phyloP scores from a whole-genome alignment of 331 rosid species.

The Acacia concinna region DNA sequence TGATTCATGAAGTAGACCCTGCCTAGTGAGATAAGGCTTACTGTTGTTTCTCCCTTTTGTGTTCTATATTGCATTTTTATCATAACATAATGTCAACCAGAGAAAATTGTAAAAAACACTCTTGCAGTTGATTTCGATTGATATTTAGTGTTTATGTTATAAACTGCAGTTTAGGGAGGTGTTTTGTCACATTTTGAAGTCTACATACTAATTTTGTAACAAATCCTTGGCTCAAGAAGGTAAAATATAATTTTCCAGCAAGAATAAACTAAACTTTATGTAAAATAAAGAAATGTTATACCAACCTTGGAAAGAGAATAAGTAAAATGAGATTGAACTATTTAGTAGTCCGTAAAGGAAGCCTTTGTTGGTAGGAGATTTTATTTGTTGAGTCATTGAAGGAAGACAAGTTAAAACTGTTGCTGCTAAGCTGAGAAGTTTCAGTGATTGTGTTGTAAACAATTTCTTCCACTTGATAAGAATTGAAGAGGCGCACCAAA shows the following conservation, averaged over 20 bases:
- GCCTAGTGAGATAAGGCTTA: no score
- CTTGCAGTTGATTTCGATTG: not conserved
- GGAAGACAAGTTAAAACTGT: constrained; percentile 79
- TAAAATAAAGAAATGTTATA: constrained; percentile 17
- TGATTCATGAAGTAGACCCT: no score
- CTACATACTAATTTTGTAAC: not conserved
- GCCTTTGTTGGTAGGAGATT: constrained; percentile 68
- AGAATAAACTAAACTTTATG: not conserved
- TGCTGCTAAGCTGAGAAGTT: constrained; percentile 64
- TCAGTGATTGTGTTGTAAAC: constrained; percentile 60
- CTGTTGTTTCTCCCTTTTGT: not conserved
- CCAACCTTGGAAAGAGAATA: constrained; percentile 91
- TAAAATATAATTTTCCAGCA: not conserved
- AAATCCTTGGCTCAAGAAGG: not conserved
- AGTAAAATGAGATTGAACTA: constrained; percentile 79
- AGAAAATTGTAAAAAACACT: not conserved
- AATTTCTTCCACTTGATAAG: constrained; percentile 88
- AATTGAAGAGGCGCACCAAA: constrained; percentile 92
- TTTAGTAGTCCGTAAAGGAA: constrained; percentile 83
- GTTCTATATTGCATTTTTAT: not conserved
- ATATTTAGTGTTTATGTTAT: not conserved
- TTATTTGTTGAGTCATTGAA: constrained; percentile 87
- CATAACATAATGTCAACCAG: not conserved
- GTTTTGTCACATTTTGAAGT: not conserved
- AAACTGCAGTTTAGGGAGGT: not conserved